Percentiles rank a stretch among this genome's conserved stretches.
Evolutionary conservation across 1,139 yeast species (phyloP).

Genomic region (Diutina sp.): DNA sequence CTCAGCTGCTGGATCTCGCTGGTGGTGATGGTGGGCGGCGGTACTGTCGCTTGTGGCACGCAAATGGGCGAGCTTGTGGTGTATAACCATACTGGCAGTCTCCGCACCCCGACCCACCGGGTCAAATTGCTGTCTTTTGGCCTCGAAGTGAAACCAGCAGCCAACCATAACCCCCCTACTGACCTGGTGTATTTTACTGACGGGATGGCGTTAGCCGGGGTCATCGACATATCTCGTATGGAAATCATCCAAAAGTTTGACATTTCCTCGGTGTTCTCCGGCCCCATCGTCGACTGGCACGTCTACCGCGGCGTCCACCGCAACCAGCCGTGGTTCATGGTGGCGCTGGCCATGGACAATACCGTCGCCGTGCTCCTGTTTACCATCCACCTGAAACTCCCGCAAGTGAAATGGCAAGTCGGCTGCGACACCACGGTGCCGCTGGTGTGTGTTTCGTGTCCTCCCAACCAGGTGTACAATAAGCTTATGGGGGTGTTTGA

Average conservation of each 20-base stretch:
- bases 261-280: not conserved
- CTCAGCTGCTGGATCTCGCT: not conserved
- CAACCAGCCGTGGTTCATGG: not conserved
- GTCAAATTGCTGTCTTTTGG: not conserved
- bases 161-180: not conserved
- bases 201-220: not conserved
- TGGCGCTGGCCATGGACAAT: not conserved
- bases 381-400: not conserved
- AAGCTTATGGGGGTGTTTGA: not conserved
- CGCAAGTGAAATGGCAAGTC: not conserved
- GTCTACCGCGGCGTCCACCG: not conserved
- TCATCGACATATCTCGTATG: not conserved
- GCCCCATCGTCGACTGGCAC: not conserved
- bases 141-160: not conserved
- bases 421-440: not conserved
- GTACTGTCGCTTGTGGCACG: not conserved
- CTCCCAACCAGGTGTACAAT: not conserved
- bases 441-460: not conserved
- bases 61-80: conserved; percentile 1
- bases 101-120: not conserved
- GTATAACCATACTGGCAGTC: not conserved
- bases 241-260: not conserved
- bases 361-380: not conserved
- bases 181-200: not conserved
- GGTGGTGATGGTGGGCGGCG: not conserved